Conservation (phyloP, 441 rosid genomes). For the Aleurites moluccanus region DNA sequence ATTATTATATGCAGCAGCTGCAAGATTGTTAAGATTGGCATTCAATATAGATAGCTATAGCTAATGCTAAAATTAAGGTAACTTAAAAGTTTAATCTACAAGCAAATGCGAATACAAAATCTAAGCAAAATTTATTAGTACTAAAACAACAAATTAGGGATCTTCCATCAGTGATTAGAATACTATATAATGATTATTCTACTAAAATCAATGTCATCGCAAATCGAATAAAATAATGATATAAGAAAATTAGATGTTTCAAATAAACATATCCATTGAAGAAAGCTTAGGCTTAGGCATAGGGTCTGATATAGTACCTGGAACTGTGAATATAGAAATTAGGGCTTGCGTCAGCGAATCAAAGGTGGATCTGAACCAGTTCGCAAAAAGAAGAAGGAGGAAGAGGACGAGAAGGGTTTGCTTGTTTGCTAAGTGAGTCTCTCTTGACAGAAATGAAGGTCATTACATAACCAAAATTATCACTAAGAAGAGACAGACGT, state of each 20-base stretch:
- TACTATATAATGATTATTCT: not conserved
- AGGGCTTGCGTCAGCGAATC: not conserved
- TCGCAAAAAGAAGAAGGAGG: not conserved
- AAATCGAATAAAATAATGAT: not conserved
- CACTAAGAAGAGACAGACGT: too few relatives aligned
- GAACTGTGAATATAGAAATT: not conserved
- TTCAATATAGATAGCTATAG: not conserved
- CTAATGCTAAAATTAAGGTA: not conserved
- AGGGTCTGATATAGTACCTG: conserved; percentile 6
- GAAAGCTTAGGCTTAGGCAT: not conserved
- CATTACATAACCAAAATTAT: not conserved
- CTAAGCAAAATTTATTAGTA: too few relatives aligned
- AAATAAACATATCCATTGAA: too few relatives aligned
- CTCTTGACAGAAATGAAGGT: not conserved
- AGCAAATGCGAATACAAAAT: too few relatives aligned
- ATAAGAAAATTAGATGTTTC: too few relatives aligned
- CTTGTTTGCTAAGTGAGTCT: not conserved
- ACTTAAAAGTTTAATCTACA: not conserved
- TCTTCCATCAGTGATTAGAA: not conserved
- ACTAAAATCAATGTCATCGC: not conserved
- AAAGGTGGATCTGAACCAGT: conserved; percentile 15
- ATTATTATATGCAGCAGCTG: not conserved
- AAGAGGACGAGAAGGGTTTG: not conserved
- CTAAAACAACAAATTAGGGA: not conserved
- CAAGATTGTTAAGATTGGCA: not conserved